These are phyloP conservation scores for Neurospora cerealis DNA, from an alignment of 495 filamentous ascomycete genomes.

Conservation along the genomic window DNA sequence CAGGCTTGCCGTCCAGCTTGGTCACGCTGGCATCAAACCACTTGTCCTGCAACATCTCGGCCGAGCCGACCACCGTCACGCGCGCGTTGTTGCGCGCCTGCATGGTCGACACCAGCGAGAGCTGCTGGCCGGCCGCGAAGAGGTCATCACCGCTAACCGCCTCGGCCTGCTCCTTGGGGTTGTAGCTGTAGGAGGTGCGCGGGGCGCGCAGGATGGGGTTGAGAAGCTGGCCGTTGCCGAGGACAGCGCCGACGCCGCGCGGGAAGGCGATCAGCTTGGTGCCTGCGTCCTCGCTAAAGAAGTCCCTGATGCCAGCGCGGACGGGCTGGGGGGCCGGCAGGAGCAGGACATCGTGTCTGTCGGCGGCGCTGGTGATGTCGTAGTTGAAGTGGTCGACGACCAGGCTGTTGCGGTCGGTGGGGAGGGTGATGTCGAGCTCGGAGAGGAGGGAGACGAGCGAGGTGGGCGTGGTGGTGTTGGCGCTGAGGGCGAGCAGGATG, in stretches of 20 bases:
- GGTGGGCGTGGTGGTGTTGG: conserved; percentile 60
- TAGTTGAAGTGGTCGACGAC: conserved; percentile 95
- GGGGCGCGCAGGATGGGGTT: conserved; percentile 74
- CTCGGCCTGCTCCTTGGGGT: conserved; percentile 77
- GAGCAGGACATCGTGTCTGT: conserved; percentile 83
- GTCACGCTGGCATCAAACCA: conserved; percentile 85
- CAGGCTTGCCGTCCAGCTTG: conserved; percentile 35
- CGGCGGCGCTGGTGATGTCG: conserved; percentile 61
- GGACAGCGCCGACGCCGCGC: conserved; percentile 63
- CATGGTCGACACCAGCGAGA: conserved; percentile 70
- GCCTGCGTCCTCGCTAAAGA: conserved; percentile 56
- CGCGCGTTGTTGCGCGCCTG: conserved; percentile 91
- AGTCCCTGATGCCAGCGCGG: conserved; percentile 63
- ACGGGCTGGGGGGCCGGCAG: conserved; percentile 52
- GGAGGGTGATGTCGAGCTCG: conserved; percentile 84
- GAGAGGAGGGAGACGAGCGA: conserved; percentile 75
- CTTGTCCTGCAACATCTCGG: conserved; percentile 74
- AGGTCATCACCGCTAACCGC: conserved; percentile 50
- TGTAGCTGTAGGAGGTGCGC: conserved; percentile 82
- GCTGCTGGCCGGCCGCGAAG: conserved; percentile 72
- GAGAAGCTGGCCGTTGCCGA: conserved; percentile 68
- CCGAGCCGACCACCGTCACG: conserved; percentile 75
- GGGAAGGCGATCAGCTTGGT: conserved; percentile 63
- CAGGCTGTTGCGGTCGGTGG: conserved; percentile 68
- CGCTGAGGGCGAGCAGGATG: conserved; percentile 78